Evolutionary conservation across 371 early-diverging fungal species (phyloP).

Genomic region (Mortierella sp.): DNA sequence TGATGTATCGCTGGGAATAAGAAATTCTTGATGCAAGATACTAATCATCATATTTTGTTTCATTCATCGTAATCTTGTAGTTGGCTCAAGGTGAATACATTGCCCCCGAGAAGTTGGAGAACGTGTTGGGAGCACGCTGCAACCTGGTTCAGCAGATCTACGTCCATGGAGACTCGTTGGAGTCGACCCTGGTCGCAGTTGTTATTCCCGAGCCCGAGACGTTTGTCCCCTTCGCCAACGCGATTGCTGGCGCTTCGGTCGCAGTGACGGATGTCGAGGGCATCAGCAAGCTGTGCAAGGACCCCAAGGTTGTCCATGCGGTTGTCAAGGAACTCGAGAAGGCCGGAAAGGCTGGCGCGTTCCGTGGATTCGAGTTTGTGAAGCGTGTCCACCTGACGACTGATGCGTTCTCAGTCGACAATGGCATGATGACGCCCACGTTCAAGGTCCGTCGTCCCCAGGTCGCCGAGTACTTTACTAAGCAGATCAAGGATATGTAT

Average conservation of each 20-base stretch:
- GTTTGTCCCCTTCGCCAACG: conserved; percentile 61
- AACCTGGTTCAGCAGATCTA: conserved; percentile 71
- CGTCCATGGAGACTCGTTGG: conserved; percentile 91
- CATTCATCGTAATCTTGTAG: neutral
- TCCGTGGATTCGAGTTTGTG: conserved; percentile 64
- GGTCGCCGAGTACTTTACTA: conserved; percentile 75
- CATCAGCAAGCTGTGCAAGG: conserved; percentile 67
- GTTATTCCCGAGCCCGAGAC: conserved; percentile 85
- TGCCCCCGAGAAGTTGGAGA: conserved; percentile 93
- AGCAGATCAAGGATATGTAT: conserved; percentile 71
- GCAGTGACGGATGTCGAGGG: conserved; percentile 57
- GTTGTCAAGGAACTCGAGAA: conserved; percentile 43
- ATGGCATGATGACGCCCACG: conserved; percentile 73
- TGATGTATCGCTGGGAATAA: too few species aligned
- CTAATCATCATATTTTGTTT: neutral
- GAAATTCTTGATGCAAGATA: too few species aligned
- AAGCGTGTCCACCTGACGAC: conserved; percentile 67
- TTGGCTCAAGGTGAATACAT: conserved; percentile 95
- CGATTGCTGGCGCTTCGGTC: conserved; percentile 33
- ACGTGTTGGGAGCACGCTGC: conserved; percentile 58
- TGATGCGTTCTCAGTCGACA: conserved; percentile 70
- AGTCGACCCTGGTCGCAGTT: conserved; percentile 85
- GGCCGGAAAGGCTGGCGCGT: conserved; percentile 54
- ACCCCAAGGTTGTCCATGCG: conserved; percentile 62
- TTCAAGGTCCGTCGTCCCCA: conserved; percentile 85